Percentiles rank a stretch among this genome's conserved stretches.
Evolutionary conservation across 257 asterid genomes (phyloP).

Genomic region (Solanum neorickii): DNA sequence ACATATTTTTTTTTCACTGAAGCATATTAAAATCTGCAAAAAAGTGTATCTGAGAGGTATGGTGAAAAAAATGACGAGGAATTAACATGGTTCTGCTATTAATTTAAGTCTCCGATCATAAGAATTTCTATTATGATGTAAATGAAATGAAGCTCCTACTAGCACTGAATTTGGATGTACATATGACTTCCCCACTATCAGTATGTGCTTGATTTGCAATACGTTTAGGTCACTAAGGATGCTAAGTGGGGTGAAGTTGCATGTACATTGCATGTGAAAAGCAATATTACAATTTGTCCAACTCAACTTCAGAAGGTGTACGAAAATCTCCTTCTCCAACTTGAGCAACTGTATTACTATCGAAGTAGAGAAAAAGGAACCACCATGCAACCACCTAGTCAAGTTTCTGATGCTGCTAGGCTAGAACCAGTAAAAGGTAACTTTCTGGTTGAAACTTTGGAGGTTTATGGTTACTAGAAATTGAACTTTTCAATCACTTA

Average conservation of each 20-base stretch:
- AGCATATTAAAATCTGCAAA: not conserved
- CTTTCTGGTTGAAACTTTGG: not conserved
- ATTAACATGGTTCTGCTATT: not conserved
- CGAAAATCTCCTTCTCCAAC: constrained; percentile 33
- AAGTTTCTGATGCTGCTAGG: constrained; percentile 10
- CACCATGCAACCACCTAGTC: constrained; percentile 12
- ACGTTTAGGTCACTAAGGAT: constrained; percentile 39
- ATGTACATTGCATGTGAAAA: constrained; percentile 15
- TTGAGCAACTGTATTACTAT: constrained; percentile 47
- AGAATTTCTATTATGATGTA: not conserved
- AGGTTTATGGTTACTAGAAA: not conserved
- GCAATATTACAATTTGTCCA: constrained; percentile 16
- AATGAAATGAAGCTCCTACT: not conserved
- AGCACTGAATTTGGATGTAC: not conserved
- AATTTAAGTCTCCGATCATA: not conserved
- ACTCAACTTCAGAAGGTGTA: constrained; percentile 48
- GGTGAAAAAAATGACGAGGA: not conserved
- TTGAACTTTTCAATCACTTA: not conserved
- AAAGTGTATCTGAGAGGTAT: not conserved
- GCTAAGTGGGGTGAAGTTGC: constrained; percentile 70
- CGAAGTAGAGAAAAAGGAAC: constrained; percentile 23
- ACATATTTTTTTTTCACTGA: not conserved
- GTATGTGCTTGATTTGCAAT: not conserved
- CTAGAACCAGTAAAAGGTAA: not conserved
- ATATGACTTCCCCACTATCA: not conserved